A percentile compares a stretch with the other conserved stretches of the same genome.
These are phyloP conservation scores for Coemansia reversa DNA, from an alignment of 192 early-diverging fungal species.

Conservation along the genomic window DNA sequence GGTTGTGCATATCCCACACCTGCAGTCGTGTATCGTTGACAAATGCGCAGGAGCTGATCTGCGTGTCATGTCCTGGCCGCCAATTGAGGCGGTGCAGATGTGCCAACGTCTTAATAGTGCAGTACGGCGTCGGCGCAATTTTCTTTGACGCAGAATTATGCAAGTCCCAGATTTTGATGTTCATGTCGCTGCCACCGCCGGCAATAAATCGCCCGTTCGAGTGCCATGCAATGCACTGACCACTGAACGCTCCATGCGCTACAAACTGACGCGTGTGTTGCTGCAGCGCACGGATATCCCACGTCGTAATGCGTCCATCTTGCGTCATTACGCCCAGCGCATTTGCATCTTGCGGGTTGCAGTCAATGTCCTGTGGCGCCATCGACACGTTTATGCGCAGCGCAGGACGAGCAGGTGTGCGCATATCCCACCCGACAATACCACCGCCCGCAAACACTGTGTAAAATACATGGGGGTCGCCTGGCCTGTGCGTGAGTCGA, in stretches of 20 bases:
- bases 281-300: slow-evolving; percentile 34
- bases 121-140: slow-evolving; percentile 21
- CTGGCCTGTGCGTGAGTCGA: slow-evolving; percentile 44
- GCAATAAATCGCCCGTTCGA: slow-evolving; percentile 49
- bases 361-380: slow-evolving; percentile 38
- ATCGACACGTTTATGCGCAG: slow-evolving; percentile 17
- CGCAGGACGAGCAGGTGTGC: slow-evolving; percentile 11
- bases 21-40: slow-evolving; percentile 31
- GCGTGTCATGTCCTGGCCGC: slow-evolving; percentile 54
- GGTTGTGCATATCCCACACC: slow-evolving; percentile 54
- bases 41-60: slow-evolving; percentile 44
- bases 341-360: slow-evolving; percentile 40
- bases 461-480: slow-evolving; percentile 39
- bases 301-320: slow-evolving; percentile 30
- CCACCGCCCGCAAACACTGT: slow-evolving; percentile 30
- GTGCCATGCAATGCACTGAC: slow-evolving; percentile 45
- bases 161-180: slow-evolving; percentile 56
- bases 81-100: slow-evolving; percentile 38
- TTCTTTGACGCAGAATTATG: slow-evolving; percentile 24
- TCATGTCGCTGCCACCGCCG: slow-evolving; percentile 42
- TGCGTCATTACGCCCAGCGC: slow-evolving; percentile 33
- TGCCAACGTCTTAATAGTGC: slow-evolving; percentile 39
- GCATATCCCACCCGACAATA: slow-evolving; percentile 42
- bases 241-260: slow-evolving; percentile 29
- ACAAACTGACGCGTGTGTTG: slow-evolving; percentile 6